phyloP scores from a whole-genome alignment of 2,329 filamentous ascomycete species.

The Helotiales sp. region DNA sequence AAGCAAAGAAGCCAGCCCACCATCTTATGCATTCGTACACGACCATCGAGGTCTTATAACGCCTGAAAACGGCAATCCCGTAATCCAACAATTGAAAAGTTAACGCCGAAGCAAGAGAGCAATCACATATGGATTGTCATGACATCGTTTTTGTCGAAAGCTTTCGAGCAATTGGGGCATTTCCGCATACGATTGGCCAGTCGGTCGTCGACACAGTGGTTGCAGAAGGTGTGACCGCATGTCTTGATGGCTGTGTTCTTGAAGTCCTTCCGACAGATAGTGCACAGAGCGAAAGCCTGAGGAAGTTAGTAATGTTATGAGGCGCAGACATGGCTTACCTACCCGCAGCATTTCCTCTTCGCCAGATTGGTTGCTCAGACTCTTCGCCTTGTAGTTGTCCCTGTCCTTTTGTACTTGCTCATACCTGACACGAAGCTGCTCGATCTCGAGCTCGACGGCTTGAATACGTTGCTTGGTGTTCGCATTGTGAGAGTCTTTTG shows the following conservation, averaged over 20 bases:
- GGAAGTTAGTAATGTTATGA: slow-evolving; percentile 36
- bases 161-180: slow-evolving; percentile 89
- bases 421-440: slow-evolving; percentile 75
- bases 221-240: slow-evolving; percentile 94
- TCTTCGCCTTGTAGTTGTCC: slow-evolving; percentile 83
- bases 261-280: slow-evolving; percentile 88
- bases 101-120: slow-evolving; percentile 2
- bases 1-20: slow-evolving; percentile 13
- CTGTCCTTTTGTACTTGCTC: slow-evolving; percentile 80
- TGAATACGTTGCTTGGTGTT: slow-evolving; percentile 57
- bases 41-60: slow-evolving; percentile 21
- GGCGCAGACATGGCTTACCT: slow-evolving; percentile 45
- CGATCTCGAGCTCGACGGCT: slow-evolving; percentile 71
- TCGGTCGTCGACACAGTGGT: slow-evolving; percentile 84
- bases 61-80: slow-evolving; percentile 13
- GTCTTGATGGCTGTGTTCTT: slow-evolving; percentile 93
- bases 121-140: slow-evolving; percentile 66
- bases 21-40: slow-evolving; percentile 35
- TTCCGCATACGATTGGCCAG: slow-evolving; percentile 89
- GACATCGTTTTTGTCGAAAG: slow-evolving; percentile 87
- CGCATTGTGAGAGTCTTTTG: slow-evolving; percentile 66
- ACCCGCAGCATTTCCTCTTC: slow-evolving; percentile 86
- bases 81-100: slow-evolving; percentile 14
- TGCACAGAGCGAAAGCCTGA: slow-evolving; percentile 79
- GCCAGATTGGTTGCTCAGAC: slow-evolving; percentile 75